A percentile compares a stretch with the other conserved stretches of the same genome.
These are phyloP conservation scores for Ceratocystis cacaofunesta DNA, from an alignment of 2,329 filamentous ascomycete genomes.

Conservation along the genomic window DNA sequence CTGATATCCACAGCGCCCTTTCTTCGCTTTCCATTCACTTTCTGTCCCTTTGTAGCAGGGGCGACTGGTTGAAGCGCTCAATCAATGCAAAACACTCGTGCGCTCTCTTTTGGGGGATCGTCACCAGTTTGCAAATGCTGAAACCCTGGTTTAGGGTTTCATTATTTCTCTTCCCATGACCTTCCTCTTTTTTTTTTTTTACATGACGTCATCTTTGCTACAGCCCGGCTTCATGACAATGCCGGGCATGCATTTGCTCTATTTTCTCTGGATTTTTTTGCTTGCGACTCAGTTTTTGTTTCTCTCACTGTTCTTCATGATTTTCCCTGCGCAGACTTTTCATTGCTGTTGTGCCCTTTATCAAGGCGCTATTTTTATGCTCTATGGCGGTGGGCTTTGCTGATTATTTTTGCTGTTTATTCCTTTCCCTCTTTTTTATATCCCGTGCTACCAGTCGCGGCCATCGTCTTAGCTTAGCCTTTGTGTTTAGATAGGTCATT, in stretches of 20 bases:
- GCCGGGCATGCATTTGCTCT: neutral
- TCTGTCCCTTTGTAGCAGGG: neutral
- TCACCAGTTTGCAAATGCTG: neutral
- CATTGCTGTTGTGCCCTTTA: neutral
- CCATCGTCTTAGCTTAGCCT: neutral
- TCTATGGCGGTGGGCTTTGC: constrained; percentile 1
- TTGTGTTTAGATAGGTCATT: constrained; percentile 3
- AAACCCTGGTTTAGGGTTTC: neutral
- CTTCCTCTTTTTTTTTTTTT: neutral
- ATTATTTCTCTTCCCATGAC: neutral
- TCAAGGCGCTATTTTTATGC: neutral
- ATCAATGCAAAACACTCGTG: neutral
- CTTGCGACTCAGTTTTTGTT: neutral
- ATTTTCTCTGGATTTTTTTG: neutral
- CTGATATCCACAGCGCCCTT: neutral
- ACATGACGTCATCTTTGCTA: constrained; percentile 4
- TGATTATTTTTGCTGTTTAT: constrained; percentile 1
- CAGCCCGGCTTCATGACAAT: neutral
- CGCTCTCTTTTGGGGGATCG: neutral
- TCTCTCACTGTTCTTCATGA: neutral
- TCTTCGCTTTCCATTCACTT: neutral
- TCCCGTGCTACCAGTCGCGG: neutral
- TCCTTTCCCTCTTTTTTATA: constrained; percentile 4
- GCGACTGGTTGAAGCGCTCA: neutral
- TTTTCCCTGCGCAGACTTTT: neutral